phyloP scores from a whole-genome alignment of 257 asterid species.

The Rehmannia glutinosa region DNA sequence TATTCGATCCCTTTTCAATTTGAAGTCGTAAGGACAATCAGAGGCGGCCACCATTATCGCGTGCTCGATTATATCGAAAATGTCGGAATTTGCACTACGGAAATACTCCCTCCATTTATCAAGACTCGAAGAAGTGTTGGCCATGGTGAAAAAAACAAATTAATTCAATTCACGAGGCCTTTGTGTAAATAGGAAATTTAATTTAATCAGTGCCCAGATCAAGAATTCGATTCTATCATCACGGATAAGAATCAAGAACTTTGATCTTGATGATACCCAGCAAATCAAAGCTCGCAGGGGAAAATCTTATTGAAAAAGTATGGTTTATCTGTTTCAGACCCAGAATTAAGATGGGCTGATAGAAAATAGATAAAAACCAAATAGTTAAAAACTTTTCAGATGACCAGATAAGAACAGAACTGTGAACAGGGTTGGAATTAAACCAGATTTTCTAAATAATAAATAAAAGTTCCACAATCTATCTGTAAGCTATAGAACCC shows the following conservation, averaged over 20 bases:
- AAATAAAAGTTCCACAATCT: neutral
- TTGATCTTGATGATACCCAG: slow-evolving; percentile 28
- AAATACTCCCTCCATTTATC: slow-evolving; percentile 90
- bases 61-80: slow-evolving; percentile 61
- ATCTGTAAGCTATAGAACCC: neutral
- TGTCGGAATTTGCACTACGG: slow-evolving; percentile 64
- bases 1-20: slow-evolving; percentile 71
- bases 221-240: slow-evolving; percentile 25
- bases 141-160: slow-evolving; percentile 40
- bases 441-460: neutral
- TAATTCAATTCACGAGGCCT: slow-evolving; percentile 13
- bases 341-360: slow-evolving; percentile 14
- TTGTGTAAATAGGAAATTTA: slow-evolving; percentile 17
- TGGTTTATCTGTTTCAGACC: slow-evolving; percentile 22
- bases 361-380: slow-evolving; percentile 10
- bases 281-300: slow-evolving; percentile 7
- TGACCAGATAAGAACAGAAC: slow-evolving; percentile 19
- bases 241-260: slow-evolving; percentile 7
- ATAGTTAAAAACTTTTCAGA: slow-evolving; percentile 25
- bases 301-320: slow-evolving; percentile 1
- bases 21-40: slow-evolving; percentile 82
- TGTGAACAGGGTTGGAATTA: slow-evolving; percentile 15
- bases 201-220: slow-evolving; percentile 29
- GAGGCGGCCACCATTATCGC: slow-evolving; percentile 77
- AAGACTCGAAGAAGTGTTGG: slow-evolving; percentile 40